Evolutionary conservation across 352 stramenopile species (phyloP), one percentile per base, ranked within the genome.

Genomic region (Thalassiosira livingstoniorum): DNA sequence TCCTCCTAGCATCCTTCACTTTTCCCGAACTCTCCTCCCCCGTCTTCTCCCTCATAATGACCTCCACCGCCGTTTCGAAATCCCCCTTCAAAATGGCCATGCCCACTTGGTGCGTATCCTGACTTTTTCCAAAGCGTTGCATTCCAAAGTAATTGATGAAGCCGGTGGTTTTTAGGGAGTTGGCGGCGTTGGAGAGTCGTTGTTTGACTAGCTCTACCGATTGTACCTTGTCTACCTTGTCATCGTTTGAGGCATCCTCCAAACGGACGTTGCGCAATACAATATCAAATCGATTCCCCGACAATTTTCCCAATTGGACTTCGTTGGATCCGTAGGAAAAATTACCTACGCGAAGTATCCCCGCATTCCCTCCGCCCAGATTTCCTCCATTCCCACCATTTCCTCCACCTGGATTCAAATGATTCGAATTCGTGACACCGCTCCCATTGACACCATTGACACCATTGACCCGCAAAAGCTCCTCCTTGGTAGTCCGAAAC

Each of bases 111-210:
- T 96, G 88, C 89, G 94, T 91, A 96, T 97, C 72, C 91, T 94
- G 45, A 93, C 96, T 86, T 91, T 98, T 88, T 92, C 97, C 87
- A 98, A 99, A 81, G 75, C 96, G 92, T 90, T 99, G 97, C 61
- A 98, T 92, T 2, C 97, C 97, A 90, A 99, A 99, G 91, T 98
- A 99, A 81, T 99, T 99, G 78, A 99, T 97, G 86, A 99, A 99
- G 4, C 97, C 97, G 32, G 88, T 61, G 13, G 87, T 25, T 65
- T 88, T 82, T n/a, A 93, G 75, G n/a, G 66, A 53, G 27, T 75
- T 45, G 4, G 82, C 90, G 2, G 90, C 88, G 29, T 39, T 64
- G 71, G 81, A 72, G 21, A 89, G 72, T 78, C 67, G 85, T 21
- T 79, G 72, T 27, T 61, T 70, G 45, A 91, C 62, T 11, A 76